These are phyloP conservation scores for Pleomassaria siparia DNA, from an alignment of 2,329 filamentous ascomycete species.

Conservation along the genomic window DNA sequence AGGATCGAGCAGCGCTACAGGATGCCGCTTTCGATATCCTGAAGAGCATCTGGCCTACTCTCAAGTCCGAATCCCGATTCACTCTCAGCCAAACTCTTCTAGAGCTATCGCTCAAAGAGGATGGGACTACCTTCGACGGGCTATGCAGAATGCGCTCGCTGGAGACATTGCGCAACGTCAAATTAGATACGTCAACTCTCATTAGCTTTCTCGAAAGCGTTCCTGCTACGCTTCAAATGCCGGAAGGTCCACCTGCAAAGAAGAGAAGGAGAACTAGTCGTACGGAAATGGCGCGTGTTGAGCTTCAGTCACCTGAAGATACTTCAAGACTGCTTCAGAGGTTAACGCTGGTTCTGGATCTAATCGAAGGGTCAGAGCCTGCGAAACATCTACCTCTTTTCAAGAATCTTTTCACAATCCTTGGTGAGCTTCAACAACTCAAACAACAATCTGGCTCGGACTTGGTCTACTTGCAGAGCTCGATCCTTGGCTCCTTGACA, in stretches of 20 bases:
- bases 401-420: constrained; percentile 75
- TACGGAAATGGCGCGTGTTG: constrained; percentile 64
- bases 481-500: constrained; percentile 79
- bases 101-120: constrained; percentile 56
- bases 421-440: constrained; percentile 86
- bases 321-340: constrained; percentile 69
- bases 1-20: constrained; percentile 58
- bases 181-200: constrained; percentile 73
- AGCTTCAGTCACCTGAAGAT: constrained; percentile 64
- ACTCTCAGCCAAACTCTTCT: constrained; percentile 65
- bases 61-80: constrained; percentile 66
- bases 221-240: constrained; percentile 71
- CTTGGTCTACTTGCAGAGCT: constrained; percentile 83
- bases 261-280: constrained; percentile 81
- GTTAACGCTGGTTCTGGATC: constrained; percentile 82
- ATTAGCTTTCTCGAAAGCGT: constrained; percentile 72
- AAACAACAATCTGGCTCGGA: constrained; percentile 80
- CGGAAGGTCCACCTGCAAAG: constrained; percentile 69
- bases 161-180: constrained; percentile 71
- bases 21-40: constrained; percentile 69
- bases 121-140: constrained; percentile 31
- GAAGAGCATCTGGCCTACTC: constrained; percentile 68
- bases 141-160: constrained; percentile 59
- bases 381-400: constrained; percentile 75
- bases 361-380: constrained; percentile 79